A percentile compares a stretch with the other conserved stretches of the same genome.
Conservation (phyloP, 2,329 filamentous ascomycete genomes). For the Periconia sp. region DNA sequence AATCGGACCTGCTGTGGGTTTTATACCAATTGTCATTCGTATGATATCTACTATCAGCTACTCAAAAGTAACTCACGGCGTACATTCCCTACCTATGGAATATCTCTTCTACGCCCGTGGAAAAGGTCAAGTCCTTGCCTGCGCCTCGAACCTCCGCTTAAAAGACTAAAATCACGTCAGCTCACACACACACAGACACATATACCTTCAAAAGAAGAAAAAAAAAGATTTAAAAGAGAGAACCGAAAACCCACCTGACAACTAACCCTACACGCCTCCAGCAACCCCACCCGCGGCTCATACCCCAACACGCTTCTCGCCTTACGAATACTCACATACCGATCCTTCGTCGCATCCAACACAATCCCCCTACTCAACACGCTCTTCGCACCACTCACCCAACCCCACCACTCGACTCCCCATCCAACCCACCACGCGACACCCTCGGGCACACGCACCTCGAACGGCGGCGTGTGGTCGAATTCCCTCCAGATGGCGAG, state of each 20-base stretch:
- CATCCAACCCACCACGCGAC: slow-evolving; percentile 54
- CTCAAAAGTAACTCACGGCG: too few species aligned
- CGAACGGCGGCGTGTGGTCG: slow-evolving; percentile 54
- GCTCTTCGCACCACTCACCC: slow-evolving; percentile 47
- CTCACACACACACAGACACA: too few species aligned
- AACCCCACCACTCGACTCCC: slow-evolving; percentile 51
- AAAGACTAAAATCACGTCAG: slow-evolving; percentile 10
- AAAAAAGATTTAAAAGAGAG: neutral
- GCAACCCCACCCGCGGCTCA: slow-evolving; percentile 52
- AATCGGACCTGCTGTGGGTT: too few species aligned
- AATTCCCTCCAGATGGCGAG: slow-evolving; percentile 72
- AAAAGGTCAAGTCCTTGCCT: slow-evolving; percentile 3
- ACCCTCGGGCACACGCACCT: slow-evolving; percentile 51
- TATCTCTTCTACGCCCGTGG: too few species aligned
- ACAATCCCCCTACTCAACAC: slow-evolving; percentile 58
- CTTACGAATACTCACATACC: slow-evolving; percentile 58
- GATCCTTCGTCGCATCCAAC: slow-evolving; percentile 54
- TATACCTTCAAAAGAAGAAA: neutral
- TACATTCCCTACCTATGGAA: too few species aligned
- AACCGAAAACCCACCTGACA: slow-evolving; percentile 31
- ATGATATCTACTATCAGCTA: too few species aligned
- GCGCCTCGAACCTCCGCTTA: slow-evolving; percentile 9
- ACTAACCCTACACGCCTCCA: slow-evolving; percentile 49
- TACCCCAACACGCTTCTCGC: slow-evolving; percentile 57
- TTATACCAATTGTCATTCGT: too few species aligned